Base-by-base conservation (phyloP, 352 stramenopile genomes). In the Blastocystis sp. region DNA sequence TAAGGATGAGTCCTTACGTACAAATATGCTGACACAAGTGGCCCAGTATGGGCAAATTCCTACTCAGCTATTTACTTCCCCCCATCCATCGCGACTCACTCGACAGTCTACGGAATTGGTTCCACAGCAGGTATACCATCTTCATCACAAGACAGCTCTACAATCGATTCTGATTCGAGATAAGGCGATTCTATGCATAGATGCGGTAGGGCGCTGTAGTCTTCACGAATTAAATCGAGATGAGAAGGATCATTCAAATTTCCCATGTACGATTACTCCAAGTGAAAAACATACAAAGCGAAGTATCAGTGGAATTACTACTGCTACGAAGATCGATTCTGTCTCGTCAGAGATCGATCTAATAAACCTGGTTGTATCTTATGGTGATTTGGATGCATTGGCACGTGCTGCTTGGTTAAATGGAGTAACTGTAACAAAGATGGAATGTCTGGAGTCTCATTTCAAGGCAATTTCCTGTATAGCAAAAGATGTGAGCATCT, bases 31-130 rank as follows among this genome's bases (percentile, higher is more conserved):
- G 41, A 92, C 97, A 50, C 97, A 99, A 92, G 98, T 98, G 87
- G 95, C 94, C 23, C 96, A 99, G 91, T 99, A 98, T 92, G 97
- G 97, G 1, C 96, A 99, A 91, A 98, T 94, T 9, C 97, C 97
- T 18, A 96, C 95, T 84, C 96, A 98, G 90, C 92, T 98, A 29
- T 97, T 97, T 87, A 92, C 92, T 79, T 94, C 91, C 2, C 91
- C 94, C 6, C 94, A 97, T 79, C 94, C 93, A 11, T 92, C 92
- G 26, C 92, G 94, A 29, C 7, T 91, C 92, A 54, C 34, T 6
- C 11, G 7, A 20, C 15, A 53, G 0, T 13, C 20, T 20, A 26
- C 64, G 34, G 34, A 76, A n/a, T 59, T 59, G 13, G 20, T 59
- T 59, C 50, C 50, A n/a, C 50, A 59, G 2, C 50, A 59, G 13